Percentiles rank a stretch among this genome's conserved stretches.
Conservation (phyloP, 2,329 filamentous ascomycete genomes). For the Meredithiella fracta region DNA sequence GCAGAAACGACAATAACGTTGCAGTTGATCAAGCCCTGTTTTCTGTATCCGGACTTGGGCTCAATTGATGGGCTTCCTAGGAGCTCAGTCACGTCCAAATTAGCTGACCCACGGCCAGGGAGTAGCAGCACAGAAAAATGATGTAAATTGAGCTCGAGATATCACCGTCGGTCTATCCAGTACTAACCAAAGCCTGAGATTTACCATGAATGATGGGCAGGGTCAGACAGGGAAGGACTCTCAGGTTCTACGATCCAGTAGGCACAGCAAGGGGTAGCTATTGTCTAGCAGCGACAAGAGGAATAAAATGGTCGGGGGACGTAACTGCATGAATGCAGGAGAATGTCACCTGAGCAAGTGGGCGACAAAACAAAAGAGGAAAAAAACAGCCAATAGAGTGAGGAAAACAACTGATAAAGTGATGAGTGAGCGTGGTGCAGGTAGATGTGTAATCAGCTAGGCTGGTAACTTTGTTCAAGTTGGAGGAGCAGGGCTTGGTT, state of each 20-base stretch:
- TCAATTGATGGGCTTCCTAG: background rate
- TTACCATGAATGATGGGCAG: background rate
- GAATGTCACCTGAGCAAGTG: background rate
- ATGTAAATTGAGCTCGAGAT: background rate
- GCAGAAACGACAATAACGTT: background rate
- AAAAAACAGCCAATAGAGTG: background rate
- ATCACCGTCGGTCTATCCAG: background rate
- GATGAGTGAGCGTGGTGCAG: background rate
- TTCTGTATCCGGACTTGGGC: background rate
- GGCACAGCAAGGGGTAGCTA: background rate
- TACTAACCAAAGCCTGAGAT: background rate
- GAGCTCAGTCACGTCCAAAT: too few species aligned
- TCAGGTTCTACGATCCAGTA: background rate
- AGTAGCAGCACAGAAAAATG: too few species aligned
- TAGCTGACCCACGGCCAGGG: too few species aligned
- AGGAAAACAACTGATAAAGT: background rate
- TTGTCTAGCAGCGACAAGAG: background rate
- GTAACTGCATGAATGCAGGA: background rate
- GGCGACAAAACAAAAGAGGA: background rate
- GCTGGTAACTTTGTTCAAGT: too few species aligned
- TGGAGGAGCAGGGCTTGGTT: background rate
- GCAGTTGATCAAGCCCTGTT: background rate
- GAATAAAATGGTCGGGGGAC: background rate
- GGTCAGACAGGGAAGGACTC: background rate
- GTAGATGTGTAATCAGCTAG: background rate